Evolutionary conservation across 1,139 yeast species (phyloP).

Genomic region (Meyerozyma sp.): DNA sequence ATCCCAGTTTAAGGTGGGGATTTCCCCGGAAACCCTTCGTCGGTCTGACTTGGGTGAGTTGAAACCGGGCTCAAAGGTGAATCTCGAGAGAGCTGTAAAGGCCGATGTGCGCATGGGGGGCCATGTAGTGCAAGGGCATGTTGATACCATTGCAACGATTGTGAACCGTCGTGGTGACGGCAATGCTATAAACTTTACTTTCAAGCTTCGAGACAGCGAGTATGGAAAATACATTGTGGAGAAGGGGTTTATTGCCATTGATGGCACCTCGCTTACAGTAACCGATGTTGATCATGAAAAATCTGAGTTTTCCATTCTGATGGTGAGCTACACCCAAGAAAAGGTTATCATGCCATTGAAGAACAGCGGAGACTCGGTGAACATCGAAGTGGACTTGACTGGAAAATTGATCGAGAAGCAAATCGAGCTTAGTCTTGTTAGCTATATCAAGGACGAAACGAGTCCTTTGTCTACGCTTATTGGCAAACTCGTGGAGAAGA

Average conservation of each 20-base stretch:
- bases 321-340: slow-evolving; percentile 86
- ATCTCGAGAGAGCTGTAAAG: slow-evolving; percentile 84
- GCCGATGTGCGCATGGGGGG: slow-evolving; percentile 90
- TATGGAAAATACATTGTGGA: slow-evolving; percentile 78
- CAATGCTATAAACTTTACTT: slow-evolving; percentile 73
- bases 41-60: slow-evolving; percentile 71
- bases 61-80: slow-evolving; percentile 56
- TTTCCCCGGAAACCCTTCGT: slow-evolving; percentile 88
- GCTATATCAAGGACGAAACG: slow-evolving; percentile 45
- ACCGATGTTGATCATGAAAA: slow-evolving; percentile 61
- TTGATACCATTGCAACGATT: slow-evolving; percentile 80
- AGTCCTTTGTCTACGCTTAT: slow-evolving; percentile 40
- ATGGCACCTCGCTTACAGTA: slow-evolving; percentile 91
- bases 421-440: slow-evolving; percentile 50
- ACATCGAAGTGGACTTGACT: slow-evolving; percentile 89
- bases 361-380: slow-evolving; percentile 58
- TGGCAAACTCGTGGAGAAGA: slow-evolving; percentile 46
- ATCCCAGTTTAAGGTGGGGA: slow-evolving; percentile 73
- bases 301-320: slow-evolving; percentile 73
- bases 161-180: slow-evolving; percentile 55
- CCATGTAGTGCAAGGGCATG: slow-evolving; percentile 96
- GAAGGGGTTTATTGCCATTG: slow-evolving; percentile 87
- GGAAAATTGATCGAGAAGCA: slow-evolving; percentile 92
- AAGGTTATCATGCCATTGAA: slow-evolving; percentile 73
- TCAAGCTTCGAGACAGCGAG: slow-evolving; percentile 61